Evolutionary conservation across 1,284 basidiomycete species (phyloP), one percentile per base, ranked within the genome.

Genomic region (Irpex sp.): DNA sequence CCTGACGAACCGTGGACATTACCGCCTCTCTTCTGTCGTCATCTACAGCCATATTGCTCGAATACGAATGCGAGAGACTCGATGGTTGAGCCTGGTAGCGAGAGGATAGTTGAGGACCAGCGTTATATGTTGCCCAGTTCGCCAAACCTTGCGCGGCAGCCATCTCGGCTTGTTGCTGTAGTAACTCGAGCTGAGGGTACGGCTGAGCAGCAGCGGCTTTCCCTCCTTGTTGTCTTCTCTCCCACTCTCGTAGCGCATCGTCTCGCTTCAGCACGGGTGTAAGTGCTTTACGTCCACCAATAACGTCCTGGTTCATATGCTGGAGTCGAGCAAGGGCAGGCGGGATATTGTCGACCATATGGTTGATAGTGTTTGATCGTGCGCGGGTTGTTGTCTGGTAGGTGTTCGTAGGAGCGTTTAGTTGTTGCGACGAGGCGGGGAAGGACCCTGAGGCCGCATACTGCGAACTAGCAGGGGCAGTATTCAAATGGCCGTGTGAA

Each of bases 151-250:
- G 82, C 0, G 84, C 77, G 19, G 87, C 85, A 3, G 87, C 91
- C 65, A 94, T 80, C 76, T 96, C 94, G 1, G 93, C 95, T 73
- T 97, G 95, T 74, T 97, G 94, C 70, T 96, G 93, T 63, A 97
- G 76, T 74, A 85, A 92, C 74, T 96, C 94, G 59, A 97, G 81
- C 73, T 95, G 93, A 5, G 92, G 92, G 71, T 96, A 94, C 26
- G 89, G 86, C 70, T 89, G 85, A 17, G 86, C 81, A 36, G 85
- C 82, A 7, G 80, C 74, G 0, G 82, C 79, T 72, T 91, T 91
- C 34, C 54, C 54, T 9, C 88, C 90, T 13, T 85, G 75, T 73
- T 92, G 88, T 67, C 94, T 77, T 69, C 92, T 78, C 77, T 96
- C 92, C 96, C 93, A 96, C 74, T 96, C 94, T 55, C 88, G 85